Base-by-base conservation (phyloP, 495 filamentous ascomycete species). In the Penicillium soppii region DNA sequence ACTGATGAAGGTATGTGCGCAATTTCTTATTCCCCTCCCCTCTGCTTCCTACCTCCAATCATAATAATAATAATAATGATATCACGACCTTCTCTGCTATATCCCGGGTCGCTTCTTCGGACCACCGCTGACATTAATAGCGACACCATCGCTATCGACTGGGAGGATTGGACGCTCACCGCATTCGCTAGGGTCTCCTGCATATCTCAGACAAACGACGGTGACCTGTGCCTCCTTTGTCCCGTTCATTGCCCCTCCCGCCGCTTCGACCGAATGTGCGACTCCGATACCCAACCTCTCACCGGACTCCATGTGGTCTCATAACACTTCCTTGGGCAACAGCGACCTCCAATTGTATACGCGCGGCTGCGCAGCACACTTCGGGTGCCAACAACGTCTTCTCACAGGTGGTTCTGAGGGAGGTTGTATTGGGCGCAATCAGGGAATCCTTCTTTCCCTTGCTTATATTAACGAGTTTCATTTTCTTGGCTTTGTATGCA, bases 251-350 rank as follows among this genome's bases (percentile, higher is more conserved):
- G 43, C 62, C 56, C 57, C 63, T 53, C 55, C 52, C 55, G 56
- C 48, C 44, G 23, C 55, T 56, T 63, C 57, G 65, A 66, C 53
- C 62, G 62, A 70, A 70, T 68, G 65, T 70, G 65, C 67, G 53
- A 66, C 60, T 59, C 43, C 50, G 59, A 27, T 41, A 35, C 49
- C 44, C 32, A 32, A 50, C 42, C 47, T 47, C 55, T 53, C 37
- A 49, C 19, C 37, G 61, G 66, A 70, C 74, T 70, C 74, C 72
- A 77, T 77, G 74, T 66, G 68, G 71, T 69, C 68, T 68, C 52
- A 60, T 72, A 71, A 64, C 64, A 59, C 61, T 45, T 55, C 61
- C 56, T 53, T 68, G 59, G 62, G 66, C 58, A 61, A 65, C 62
- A 64, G 54, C 62, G 59, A 61, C 59, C 48, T 50, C 58, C 67